Base-by-base conservation (phyloP, 306 rosid species). In the Vigna angularis region DNA sequence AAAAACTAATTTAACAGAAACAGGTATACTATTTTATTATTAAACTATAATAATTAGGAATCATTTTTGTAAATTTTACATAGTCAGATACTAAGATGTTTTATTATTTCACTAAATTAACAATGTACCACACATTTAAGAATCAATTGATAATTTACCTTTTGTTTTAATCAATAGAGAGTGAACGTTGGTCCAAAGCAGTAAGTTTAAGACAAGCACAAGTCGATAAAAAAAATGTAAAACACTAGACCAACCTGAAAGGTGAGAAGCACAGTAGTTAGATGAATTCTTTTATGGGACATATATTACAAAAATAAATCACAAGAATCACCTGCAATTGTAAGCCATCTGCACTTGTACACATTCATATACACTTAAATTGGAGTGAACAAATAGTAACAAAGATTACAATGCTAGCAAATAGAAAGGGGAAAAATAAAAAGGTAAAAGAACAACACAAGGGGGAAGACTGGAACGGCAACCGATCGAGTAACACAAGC, bases 311-410 rank as follows among this genome's bases (percentile, higher is more conserved):
- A 85, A 77, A 80, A 75, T 53, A 59, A 75, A 74, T 71, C 72
- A 81, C 81, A 84, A 81, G 38, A 89, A 91, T 83, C 81, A 76
- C 80, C 79, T 74, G 73, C 80, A 65, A 77, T 79, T 73, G 75
- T 64, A 18, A 69, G 73, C 50, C 79, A 75, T 42, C 78, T 75
- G 84, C 40, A 72, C 82, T 86, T 87, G 70, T 82, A 88, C 90
- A 83, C 71, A 85, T 78, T 90, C 90, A 90, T 90, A 68, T 90
- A 90, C 93, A 93, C 83, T 86, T 83, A 67, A 77, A 83, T 85
- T 72, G 78, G 70, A 70, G 79, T 57, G 78, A 77, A 90, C 82
- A 66, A 78, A 85, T 76, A 42, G 83, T 78, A 77, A 76, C 50
- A 15, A 83, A 61, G 84, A 85, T 87, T 84, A 86, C 89, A 81